Evolutionary conservation across 768 basidiomycete genomes (phyloP).

Genomic region (Mycena kentingensis): DNA sequence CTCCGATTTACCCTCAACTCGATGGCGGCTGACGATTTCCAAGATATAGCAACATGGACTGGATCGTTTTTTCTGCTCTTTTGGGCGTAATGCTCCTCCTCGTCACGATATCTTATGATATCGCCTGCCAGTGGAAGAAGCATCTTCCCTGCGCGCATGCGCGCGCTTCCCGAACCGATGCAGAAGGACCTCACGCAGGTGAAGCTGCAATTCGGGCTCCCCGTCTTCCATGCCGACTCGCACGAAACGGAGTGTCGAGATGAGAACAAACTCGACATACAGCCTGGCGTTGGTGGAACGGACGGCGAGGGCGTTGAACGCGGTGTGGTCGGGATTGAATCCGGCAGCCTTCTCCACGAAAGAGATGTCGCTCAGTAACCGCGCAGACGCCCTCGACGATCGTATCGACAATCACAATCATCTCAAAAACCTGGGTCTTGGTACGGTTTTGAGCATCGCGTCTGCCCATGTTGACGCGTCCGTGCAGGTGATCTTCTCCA

Average conservation of each 20-base stretch:
- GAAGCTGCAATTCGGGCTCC: constrained; percentile 1
- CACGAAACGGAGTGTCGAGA: constrained; percentile 18
- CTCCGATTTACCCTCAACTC: not conserved
- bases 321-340: constrained; percentile 31
- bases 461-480: not conserved
- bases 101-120: constrained; percentile 24
- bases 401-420: constrained; percentile 24
- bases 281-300: constrained; percentile 9
- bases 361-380: constrained; percentile 31
- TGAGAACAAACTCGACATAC: constrained; percentile 7
- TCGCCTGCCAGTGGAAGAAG: no score
- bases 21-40: not conserved
- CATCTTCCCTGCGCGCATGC: constrained; percentile 2
- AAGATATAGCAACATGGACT: constrained; percentile 29
- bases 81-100: not conserved
- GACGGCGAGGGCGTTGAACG: constrained; percentile 25
- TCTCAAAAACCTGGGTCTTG: constrained; percentile 10
- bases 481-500: constrained; percentile 2
- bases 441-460: not conserved
- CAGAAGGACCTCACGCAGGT: not conserved
- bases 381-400: constrained; percentile 32
- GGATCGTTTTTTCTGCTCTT: constrained; percentile 21
- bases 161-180: not conserved
- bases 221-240: constrained; percentile 17
- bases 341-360: constrained; percentile 22